Evolutionary conservation across 2,329 filamentous ascomycete species (phyloP), one percentile per base, ranked within the genome.

Genomic region (Monilinia aucupariae): DNA sequence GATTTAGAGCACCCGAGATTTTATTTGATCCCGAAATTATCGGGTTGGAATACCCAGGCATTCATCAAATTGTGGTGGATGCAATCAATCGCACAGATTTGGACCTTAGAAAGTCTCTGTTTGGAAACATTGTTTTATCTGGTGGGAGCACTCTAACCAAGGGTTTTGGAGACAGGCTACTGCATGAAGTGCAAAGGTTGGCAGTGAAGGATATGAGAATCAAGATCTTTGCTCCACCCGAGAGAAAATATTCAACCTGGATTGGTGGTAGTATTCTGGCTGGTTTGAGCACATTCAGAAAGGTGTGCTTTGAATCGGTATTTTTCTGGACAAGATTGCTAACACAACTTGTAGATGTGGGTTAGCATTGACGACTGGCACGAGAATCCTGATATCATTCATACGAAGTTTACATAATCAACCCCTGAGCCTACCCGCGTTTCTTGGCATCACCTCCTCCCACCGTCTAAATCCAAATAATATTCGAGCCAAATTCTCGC

Each of bases 301-400:
- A 97, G 89, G 92, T 94, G 77, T 75, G 82, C 74, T 53, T 20
- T 34, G 27, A 39, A 62, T 20, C 25, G 37, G 0, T 34, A 32
- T 41, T 10, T 32, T 43, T 67, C 58, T 65, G 55, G 61, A 47
- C 47, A 65, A 55, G 64, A 62, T 62, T 56, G 50, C 52, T 69
- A 55, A 64, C 20, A 41, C 64, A 13, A 15, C 50, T 50, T 66
- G 63, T 75, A 96, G 93, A 99, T 99, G 94, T 97, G 94, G 92
- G 94, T 99, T 73, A 96, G 92, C 78, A 93, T 96, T 75, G 94
- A 97, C 74, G 94, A 99, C 81, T 99, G 94, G 94, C 94, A 99
- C 76, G 94, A 99, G 82, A 96, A 99, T 75, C 94, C 94, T 22
- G 93, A 99, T 74, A 94, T 99, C 72, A 97, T 99, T 74, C 93